Evolutionary conservation across 371 early-diverging fungal species (phyloP).

Genomic region (Mortierella sp.): DNA sequence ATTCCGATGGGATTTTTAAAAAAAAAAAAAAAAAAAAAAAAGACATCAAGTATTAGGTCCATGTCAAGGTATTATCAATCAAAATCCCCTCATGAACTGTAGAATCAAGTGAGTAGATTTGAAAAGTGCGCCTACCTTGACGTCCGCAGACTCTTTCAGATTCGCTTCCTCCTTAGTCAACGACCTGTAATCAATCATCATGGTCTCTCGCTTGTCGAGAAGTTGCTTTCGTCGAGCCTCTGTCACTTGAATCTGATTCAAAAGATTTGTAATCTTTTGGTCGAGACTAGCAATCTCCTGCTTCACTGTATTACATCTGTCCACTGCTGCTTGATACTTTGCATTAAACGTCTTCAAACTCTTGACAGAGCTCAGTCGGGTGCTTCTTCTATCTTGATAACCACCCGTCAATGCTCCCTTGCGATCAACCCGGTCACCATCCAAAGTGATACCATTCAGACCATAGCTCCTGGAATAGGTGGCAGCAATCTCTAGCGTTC

Average conservation of each 20-base stretch:
- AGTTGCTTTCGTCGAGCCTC: constrained; percentile 63
- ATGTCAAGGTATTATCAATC: no score
- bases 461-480: constrained; percentile 80
- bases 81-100: no score
- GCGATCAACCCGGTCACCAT: constrained; percentile 94
- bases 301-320: constrained; percentile 57
- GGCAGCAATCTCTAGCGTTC: constrained; percentile 85
- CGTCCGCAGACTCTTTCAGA: constrained; percentile 57
- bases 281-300: constrained; percentile 66
- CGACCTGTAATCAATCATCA: constrained; percentile 59
- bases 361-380: constrained; percentile 82
- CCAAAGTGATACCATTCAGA: constrained; percentile 89
- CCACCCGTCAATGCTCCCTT: constrained; percentile 97
- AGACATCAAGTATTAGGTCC: no score
- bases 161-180: constrained; percentile 64
- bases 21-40: no score
- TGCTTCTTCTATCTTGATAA: constrained; percentile 78
- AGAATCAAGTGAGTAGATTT: background rate
- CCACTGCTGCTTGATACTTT: constrained; percentile 61
- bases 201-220: constrained; percentile 61
- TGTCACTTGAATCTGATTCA: constrained; percentile 60
- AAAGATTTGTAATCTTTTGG: constrained; percentile 73
- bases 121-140: constrained; percentile 50
- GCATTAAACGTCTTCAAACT: constrained; percentile 54
- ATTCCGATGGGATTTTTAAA: constrained; percentile 23